Percentiles rank a stretch among this genome's conserved stretches.
These are phyloP conservation scores for Auricularia auricula-judae DNA, from an alignment of 768 basidiomycete species.

Conservation along the genomic window DNA sequence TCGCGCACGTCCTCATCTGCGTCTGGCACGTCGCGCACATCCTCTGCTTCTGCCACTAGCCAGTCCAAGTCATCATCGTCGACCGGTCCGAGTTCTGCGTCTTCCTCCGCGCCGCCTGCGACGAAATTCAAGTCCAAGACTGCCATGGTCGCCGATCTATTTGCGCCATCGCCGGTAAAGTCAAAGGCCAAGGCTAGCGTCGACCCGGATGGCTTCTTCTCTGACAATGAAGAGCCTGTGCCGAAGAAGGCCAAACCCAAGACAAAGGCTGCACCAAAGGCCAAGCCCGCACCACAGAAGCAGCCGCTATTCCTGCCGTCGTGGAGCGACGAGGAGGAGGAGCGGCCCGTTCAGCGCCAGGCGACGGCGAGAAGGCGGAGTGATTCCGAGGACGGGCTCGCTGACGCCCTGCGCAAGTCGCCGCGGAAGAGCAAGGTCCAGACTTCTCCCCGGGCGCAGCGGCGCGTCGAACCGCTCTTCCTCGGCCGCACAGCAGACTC, in stretches of 20 bases:
- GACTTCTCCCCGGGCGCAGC: slow-evolving; percentile 12
- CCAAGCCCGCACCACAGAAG: background rate
- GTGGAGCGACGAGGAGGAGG: background rate
- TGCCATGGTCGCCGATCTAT: background rate
- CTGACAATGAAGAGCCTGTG: background rate
- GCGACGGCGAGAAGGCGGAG: background rate
- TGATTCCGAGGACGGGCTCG: background rate
- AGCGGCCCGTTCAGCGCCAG: background rate
- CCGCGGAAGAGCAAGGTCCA: slow-evolving; percentile 20
- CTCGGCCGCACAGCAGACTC: background rate
- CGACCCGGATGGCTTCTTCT: background rate
- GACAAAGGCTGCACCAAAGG: no score
- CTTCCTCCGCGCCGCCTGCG: background rate
- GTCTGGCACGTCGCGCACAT: no score
- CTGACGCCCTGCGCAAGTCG: slow-evolving; percentile 16
- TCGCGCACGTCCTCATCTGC: no score
- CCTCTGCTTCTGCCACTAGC: no score
- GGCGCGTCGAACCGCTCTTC: background rate
- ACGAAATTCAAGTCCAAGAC: background rate
- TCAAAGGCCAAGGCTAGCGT: no score
- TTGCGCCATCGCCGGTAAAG: background rate
- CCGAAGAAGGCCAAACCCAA: background rate
- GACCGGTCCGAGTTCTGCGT: background rate
- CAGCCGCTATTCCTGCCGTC: background rate
- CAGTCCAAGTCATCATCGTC: background rate